A percentile compares a stretch with the other conserved stretches of the same genome.
Conservation (phyloP, 2,329 filamentous ascomycete genomes). For the Clathrospora elynae region DNA sequence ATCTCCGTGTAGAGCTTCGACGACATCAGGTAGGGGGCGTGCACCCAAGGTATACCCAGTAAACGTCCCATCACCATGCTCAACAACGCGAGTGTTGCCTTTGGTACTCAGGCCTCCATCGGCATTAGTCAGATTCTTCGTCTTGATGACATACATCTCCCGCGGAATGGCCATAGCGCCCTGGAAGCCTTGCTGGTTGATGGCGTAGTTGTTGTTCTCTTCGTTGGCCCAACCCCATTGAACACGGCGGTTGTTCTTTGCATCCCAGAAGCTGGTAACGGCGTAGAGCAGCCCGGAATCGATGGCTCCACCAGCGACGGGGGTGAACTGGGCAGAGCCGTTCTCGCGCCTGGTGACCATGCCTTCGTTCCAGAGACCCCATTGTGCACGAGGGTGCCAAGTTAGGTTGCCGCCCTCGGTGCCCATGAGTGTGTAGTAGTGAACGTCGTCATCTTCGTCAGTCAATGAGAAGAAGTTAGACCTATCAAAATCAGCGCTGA, state of each 20-base stretch:
- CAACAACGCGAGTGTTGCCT: constrained; percentile 45
- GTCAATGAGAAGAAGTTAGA: constrained; percentile 54
- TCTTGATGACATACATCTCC: constrained; percentile 55
- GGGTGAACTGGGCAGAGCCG: constrained; percentile 53
- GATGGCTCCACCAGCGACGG: constrained; percentile 51
- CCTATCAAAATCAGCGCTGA: constrained; percentile 18
- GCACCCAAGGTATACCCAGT: constrained; percentile 53
- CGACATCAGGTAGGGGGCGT: constrained; percentile 52
- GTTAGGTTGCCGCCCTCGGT: constrained; percentile 53
- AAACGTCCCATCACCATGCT: constrained; percentile 47
- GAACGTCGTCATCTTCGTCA: constrained; percentile 51
- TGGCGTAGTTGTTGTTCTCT: constrained; percentile 51
- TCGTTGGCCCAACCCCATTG: constrained; percentile 56
- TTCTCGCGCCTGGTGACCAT: constrained; percentile 50
- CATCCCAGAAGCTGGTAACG: constrained; percentile 55
- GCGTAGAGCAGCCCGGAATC: constrained; percentile 55
- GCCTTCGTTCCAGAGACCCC: constrained; percentile 56
- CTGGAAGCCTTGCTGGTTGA: constrained; percentile 53
- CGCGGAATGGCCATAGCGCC: constrained; percentile 52
- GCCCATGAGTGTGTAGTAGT: constrained; percentile 54
- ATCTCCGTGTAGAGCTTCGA: constrained; percentile 46
- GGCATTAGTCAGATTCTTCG: constrained; percentile 45
- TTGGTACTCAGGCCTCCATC: constrained; percentile 41
- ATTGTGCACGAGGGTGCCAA: constrained; percentile 49
- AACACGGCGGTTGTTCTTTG: constrained; percentile 55